These are phyloP conservation scores for Bruguiera parviflora DNA, from an alignment of 345 rosid species.

Conservation along the genomic window DNA sequence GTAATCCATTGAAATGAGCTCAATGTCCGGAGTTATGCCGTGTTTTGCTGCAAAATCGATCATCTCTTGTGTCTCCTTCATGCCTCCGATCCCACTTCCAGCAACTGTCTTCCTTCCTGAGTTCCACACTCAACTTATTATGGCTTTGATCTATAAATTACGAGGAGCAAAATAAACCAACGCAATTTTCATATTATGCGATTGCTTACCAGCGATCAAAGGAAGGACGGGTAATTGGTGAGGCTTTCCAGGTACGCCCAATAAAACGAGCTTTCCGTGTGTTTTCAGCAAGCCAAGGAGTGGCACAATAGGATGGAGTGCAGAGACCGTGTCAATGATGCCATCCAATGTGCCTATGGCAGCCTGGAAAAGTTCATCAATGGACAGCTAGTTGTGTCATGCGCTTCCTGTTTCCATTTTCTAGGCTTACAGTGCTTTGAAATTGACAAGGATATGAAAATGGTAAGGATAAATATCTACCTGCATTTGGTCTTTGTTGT, in stretches of 20 bases:
- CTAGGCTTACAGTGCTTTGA: too few relatives aligned
- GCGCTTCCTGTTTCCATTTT: too few relatives aligned
- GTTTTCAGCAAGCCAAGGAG: slow-evolving; percentile 44
- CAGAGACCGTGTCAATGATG: slow-evolving; percentile 58
- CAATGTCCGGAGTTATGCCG: slow-evolving; percentile 47
- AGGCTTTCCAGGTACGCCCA: slow-evolving; percentile 50
- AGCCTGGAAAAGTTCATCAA: neutral
- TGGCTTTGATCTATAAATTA: too few relatives aligned
- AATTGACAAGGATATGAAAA: too few relatives aligned
- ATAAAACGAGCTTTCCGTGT: slow-evolving; percentile 46
- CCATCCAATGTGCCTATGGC: slow-evolving; percentile 42
- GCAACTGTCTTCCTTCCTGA: slow-evolving; percentile 39
- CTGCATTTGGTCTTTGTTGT: slow-evolving; percentile 8
- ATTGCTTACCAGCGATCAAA: slow-evolving; percentile 29
- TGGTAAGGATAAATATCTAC: neutral
- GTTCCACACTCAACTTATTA: too few relatives aligned
- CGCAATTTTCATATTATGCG: too few relatives aligned
- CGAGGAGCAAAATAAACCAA: too few relatives aligned
- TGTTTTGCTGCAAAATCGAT: slow-evolving; percentile 52
- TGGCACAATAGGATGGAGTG: slow-evolving; percentile 44
- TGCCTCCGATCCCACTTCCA: slow-evolving; percentile 52
- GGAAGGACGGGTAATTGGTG: slow-evolving; percentile 41
- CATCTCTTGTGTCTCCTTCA: slow-evolving; percentile 65
- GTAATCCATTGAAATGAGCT: slow-evolving; percentile 41
- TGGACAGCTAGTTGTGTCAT: too few relatives aligned